Base-by-base conservation (phyloP, 106 monocot genomes). In the Acorus gramineus region DNA sequence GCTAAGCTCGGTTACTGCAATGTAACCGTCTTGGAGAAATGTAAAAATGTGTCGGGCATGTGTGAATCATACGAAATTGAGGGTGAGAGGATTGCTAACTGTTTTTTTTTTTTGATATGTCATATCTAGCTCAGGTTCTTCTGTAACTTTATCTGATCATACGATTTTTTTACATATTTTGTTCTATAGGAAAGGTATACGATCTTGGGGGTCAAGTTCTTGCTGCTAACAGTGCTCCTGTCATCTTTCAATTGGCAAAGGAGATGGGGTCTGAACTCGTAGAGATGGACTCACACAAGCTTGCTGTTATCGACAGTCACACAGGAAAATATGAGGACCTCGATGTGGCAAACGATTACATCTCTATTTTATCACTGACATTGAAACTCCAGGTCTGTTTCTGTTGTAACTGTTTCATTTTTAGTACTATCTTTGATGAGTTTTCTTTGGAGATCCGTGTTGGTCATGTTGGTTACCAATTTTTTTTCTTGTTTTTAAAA, bases 121-220 rank as follows among this genome's bases (percentile, higher is more conserved):
- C 28, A 28, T 28, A 28, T 28, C 3, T 42, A 6, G 7, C 13
- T 12, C 52, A 4, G 4, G 2, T 48, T 46, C 49, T 43, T 44
- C 4, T 48, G 9, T n/a, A 49, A 45, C 11, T 8, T 11, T 10
- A 12, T 7, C 12, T n/a, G 10, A 48, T 58, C 28, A 28, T 28
- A 28, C 28, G 28, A 7, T 5, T 50, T 44, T 3, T 4, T 4
- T 11, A 1, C 14, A 4, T 54, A 7, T 44, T 74, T 9, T 4
- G 5, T 42, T 50, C 49, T 69, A 50, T 66, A 82, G 81, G 81
- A 60, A 66, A 53, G 14, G 50, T 55, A 51, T 82, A 82, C 59
- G 82, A 82, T 74, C 44, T 82, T 69, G 82, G 82, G 47, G 82
- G 82, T 56, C 82, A 82, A 71, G 82, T 82, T 14, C 77, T 74